These are phyloP conservation scores for Cicer pinnatifidum DNA, from an alignment of 306 rosid genomes.

Conservation along the genomic window DNA sequence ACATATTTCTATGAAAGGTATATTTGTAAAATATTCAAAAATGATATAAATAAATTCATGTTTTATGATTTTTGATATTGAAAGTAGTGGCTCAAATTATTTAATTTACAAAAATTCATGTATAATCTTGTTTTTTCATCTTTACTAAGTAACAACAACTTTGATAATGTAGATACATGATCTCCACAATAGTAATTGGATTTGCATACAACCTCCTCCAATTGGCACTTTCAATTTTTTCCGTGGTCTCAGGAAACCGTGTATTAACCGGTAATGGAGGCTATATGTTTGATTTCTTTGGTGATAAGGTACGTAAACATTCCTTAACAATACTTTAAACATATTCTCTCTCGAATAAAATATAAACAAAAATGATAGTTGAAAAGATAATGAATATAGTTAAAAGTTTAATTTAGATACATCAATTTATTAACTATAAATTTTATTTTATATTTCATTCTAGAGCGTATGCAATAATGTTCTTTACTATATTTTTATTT, in stretches of 20 bases:
- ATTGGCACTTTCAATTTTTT: slow-evolving; percentile 53
- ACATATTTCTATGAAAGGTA: too few species aligned
- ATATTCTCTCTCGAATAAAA: not conserved
- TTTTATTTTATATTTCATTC: too few species aligned
- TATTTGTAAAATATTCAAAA: too few species aligned
- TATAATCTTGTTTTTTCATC: not conserved
- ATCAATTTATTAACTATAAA: too few species aligned
- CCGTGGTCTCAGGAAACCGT: slow-evolving; percentile 40
- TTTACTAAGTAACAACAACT: not conserved
- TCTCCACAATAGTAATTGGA: slow-evolving; percentile 60
- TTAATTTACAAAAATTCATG: not conserved
- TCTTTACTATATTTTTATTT: not conserved
- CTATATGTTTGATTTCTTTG: slow-evolving; percentile 59
- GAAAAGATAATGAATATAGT: too few species aligned
- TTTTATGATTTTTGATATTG: too few species aligned
- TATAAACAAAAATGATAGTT: too few species aligned
- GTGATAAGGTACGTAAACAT: slow-evolving; percentile 61
- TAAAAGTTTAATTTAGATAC: too few species aligned
- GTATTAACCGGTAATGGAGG: slow-evolving; percentile 39
- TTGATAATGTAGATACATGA: slow-evolving; percentile 56
- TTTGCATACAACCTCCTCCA: slow-evolving; percentile 54
- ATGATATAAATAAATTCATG: too few species aligned
- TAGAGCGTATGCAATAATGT: too few species aligned
- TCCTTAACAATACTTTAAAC: not conserved
- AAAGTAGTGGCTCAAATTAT: not conserved